These are phyloP conservation scores for Prosopis cineraria DNA, from an alignment of 306 rosid species.

Conservation along the genomic window DNA sequence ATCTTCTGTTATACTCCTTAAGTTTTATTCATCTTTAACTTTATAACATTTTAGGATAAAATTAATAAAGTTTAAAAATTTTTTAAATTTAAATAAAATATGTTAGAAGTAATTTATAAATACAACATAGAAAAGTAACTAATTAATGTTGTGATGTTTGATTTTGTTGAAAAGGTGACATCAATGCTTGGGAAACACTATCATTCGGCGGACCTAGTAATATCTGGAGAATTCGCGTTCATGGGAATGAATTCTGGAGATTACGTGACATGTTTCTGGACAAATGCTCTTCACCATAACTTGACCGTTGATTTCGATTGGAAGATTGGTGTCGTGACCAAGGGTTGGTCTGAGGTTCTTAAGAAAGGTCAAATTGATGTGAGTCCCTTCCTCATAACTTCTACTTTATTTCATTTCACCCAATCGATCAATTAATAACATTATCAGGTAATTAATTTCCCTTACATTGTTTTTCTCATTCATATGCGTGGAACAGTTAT, in stretches of 20 bases:
- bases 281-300: conserved; percentile 33
- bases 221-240: conserved; percentile 60
- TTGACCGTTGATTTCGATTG: conserved; percentile 68
- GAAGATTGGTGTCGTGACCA: conserved; percentile 67
- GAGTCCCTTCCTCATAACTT: conserved; percentile 42
- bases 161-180: conserved; percentile 61
- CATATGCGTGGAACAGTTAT: conserved; percentile 34
- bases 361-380: conserved; percentile 73
- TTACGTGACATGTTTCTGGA: conserved; percentile 64
- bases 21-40: too few relatives aligned
- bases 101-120: too few relatives aligned
- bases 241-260: conserved; percentile 53
- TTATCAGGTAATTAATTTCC: background rate
- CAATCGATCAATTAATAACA: too few relatives aligned
- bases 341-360: conserved; percentile 61
- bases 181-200: conserved; percentile 40
- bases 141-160: too few relatives aligned
- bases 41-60: too few relatives aligned
- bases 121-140: too few relatives aligned
- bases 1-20: too few relatives aligned
- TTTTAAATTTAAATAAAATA: too few relatives aligned
- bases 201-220: conserved; percentile 50
- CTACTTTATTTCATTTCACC: background rate
- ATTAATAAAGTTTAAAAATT: too few relatives aligned
- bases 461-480: conserved; percentile 1